Evolutionary conservation across 2,329 filamentous ascomycete species (phyloP).

Genomic region (Colletotrichum sp.): DNA sequence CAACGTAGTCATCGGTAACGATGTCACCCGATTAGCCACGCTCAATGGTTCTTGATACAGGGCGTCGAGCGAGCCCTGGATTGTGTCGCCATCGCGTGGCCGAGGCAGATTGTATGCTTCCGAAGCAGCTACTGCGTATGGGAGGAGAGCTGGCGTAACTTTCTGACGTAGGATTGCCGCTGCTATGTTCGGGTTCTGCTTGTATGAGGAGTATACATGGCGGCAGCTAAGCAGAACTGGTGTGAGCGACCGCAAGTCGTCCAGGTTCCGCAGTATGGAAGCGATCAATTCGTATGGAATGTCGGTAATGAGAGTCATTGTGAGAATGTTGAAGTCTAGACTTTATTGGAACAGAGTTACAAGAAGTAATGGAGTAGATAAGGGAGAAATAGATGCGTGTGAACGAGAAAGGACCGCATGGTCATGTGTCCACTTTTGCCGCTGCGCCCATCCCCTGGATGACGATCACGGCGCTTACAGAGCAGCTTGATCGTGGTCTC

Average conservation of each 20-base stretch:
- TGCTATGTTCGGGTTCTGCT: neutral
- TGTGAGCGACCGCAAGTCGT: neutral
- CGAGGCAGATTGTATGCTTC: neutral
- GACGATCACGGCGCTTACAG: neutral
- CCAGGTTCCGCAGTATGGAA: neutral
- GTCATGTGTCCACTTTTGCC: neutral
- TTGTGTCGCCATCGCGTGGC: neutral
- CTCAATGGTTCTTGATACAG: neutral
- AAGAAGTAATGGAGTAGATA: neutral
- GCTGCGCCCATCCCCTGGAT: neutral
- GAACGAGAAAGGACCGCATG: neutral
- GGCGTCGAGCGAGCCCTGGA: neutral
- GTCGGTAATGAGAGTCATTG: neutral
- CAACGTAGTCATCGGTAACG: neutral
- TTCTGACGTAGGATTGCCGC: neutral
- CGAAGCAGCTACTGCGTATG: neutral
- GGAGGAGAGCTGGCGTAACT: neutral
- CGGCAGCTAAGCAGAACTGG: neutral
- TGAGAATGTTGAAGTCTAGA: fast-evolving
- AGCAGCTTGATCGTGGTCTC: fast-evolving
- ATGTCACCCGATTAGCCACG: neutral
- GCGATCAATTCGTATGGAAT: neutral
- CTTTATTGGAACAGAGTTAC: neutral
- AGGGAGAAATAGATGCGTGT: neutral
- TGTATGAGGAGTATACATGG: neutral